phyloP scores from a whole-genome alignment of 2,329 filamentous ascomycete genomes.

The Dendryphion nanum region DNA sequence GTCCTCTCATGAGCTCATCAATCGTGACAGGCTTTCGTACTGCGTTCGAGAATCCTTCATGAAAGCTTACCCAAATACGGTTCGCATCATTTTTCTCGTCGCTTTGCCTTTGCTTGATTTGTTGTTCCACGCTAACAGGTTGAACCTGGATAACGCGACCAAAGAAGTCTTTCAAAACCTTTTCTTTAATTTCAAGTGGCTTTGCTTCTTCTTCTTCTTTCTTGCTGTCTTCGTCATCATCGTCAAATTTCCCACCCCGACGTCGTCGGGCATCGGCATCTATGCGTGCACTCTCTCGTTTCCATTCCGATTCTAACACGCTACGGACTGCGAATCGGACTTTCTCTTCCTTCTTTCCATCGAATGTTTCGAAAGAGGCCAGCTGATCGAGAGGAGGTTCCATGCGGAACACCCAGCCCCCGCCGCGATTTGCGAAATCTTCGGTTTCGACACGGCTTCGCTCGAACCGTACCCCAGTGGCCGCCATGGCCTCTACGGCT shows the following conservation, averaged over 20 bases:
- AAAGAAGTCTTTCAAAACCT: conserved; percentile 79
- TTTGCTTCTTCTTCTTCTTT: conserved; percentile 19
- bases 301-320: conserved; percentile 87
- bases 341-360: conserved; percentile 60
- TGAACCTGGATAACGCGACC: conserved; percentile 64
- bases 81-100: conserved; percentile 45
- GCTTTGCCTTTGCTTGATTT: conserved; percentile 33
- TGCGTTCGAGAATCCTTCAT: conserved; percentile 90
- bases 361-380: conserved; percentile 69
- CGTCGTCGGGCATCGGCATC: conserved; percentile 65
- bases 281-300: conserved; percentile 66
- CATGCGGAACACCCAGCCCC: conserved; percentile 87
- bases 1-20: conserved; percentile 69
- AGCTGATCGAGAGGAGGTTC: conserved; percentile 86
- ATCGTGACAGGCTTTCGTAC: conserved; percentile 84
- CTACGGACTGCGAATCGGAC: conserved; percentile 92
- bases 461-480: conserved; percentile 77
- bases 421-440: conserved; percentile 44
- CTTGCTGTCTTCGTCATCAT: conserved; percentile 13
- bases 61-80: conserved; percentile 82
- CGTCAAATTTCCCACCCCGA: conserved; percentile 35
- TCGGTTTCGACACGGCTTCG: conserved; percentile 75
- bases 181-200: conserved; percentile 20
- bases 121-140: conserved; percentile 40
- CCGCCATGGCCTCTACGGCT: conserved; percentile 79